A percentile compares a stretch with the other conserved stretches of the same genome.
These are phyloP conservation scores for Aspergillus homomorphus DNA, from an alignment of 495 filamentous ascomycete species.

Conservation along the genomic window DNA sequence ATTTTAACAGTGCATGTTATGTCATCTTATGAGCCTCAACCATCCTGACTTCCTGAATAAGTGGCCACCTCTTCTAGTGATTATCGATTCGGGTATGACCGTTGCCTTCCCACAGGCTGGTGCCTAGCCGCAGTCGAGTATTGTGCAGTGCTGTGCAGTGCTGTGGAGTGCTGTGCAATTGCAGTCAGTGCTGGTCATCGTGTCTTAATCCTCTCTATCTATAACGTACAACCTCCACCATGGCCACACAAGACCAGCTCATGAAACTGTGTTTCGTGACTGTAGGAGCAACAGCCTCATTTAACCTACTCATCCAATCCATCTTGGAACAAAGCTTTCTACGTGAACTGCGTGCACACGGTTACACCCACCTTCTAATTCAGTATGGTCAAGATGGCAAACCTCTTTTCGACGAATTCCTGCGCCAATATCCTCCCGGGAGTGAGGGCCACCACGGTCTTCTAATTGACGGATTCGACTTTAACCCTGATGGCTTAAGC, in stretches of 20 bases:
- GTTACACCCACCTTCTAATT: conserved; percentile 65
- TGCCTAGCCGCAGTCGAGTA: neutral
- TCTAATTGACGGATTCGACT: conserved; percentile 60
- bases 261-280: conserved; percentile 72
- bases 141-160: neutral
- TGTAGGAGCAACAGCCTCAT: conserved; percentile 85
- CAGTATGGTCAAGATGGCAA: conserved; percentile 70
- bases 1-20: no score
- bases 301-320: conserved; percentile 65
- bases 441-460: conserved; percentile 38
- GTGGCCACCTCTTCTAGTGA: no score
- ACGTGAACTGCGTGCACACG: conserved; percentile 44
- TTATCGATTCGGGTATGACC: neutral
- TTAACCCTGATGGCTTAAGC: conserved; percentile 55
- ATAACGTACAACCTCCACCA: neutral
- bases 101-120: neutral
- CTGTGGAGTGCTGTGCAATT: no score
- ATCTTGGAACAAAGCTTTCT: conserved; percentile 62
- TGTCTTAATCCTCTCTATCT: no score
- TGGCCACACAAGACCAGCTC: conserved; percentile 8
- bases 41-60: no score
- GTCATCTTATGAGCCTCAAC: no score
- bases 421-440: conserved; percentile 15
- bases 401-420: conserved; percentile 41
- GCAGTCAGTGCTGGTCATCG: no score